Percentiles rank a stretch among this genome's conserved stretches.
Evolutionary conservation across 2,329 filamentous ascomycete genomes (phyloP).

Genomic region (Helotiales sp.): DNA sequence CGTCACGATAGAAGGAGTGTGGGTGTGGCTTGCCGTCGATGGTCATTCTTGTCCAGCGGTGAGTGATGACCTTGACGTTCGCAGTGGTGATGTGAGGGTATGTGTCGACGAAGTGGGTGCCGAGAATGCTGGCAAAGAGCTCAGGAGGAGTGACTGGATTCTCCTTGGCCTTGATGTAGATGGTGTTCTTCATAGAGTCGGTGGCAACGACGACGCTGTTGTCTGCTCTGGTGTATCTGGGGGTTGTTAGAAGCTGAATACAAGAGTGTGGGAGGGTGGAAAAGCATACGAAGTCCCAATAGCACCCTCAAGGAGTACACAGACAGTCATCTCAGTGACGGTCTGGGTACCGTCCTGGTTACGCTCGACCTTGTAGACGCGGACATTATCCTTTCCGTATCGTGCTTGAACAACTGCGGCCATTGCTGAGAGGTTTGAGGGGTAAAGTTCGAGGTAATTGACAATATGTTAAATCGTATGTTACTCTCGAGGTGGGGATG

Average conservation of each 20-base stretch:
- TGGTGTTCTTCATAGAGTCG: constrained; percentile 97
- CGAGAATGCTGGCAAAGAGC: constrained; percentile 82
- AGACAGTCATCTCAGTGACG: constrained; percentile 93
- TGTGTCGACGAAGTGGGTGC: constrained; percentile 82
- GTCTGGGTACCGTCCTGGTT: constrained; percentile 76
- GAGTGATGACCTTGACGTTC: constrained; percentile 77
- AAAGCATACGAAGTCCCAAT: constrained; percentile 74
- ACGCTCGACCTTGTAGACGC: constrained; percentile 90
- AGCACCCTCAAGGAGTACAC: constrained; percentile 87
- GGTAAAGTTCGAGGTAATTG: background rate
- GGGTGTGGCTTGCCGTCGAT: constrained; percentile 89
- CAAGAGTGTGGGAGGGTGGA: background rate
- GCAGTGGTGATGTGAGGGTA: constrained; percentile 88
- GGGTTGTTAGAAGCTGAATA: constrained; percentile 20
- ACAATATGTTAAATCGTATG: background rate
- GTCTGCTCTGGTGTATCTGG: constrained; percentile 87
- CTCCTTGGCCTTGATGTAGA: constrained; percentile 93
- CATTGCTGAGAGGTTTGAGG: constrained; percentile 3
- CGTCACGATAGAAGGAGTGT: constrained; percentile 91
- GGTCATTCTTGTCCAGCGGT: constrained; percentile 88
- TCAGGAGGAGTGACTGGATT: constrained; percentile 90
- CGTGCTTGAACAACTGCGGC: constrained; percentile 52
- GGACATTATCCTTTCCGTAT: constrained; percentile 97
- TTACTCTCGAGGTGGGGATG: background rate
- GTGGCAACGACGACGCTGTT: constrained; percentile 95